These are phyloP conservation scores for Aspergillus cejpii DNA, from an alignment of 2,329 filamentous ascomycete species.

Conservation along the genomic window DNA sequence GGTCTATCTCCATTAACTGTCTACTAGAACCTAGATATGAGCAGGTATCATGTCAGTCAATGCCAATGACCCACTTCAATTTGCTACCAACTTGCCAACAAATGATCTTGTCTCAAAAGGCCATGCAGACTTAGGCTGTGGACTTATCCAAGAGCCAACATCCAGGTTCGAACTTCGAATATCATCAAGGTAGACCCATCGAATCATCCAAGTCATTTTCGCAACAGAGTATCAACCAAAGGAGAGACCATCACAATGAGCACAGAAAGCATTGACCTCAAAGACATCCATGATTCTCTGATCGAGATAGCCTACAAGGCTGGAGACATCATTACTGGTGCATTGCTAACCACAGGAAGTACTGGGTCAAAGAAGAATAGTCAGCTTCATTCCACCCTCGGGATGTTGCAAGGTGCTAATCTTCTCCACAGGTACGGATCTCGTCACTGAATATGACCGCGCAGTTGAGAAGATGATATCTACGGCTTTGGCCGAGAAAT, in stretches of 20 bases:
- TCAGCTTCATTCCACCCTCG: slow-evolving; percentile 15
- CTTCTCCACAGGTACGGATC: slow-evolving; percentile 47
- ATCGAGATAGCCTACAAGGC: slow-evolving; percentile 37
- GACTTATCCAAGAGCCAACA: too few relatives aligned
- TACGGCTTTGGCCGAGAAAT: slow-evolving; percentile 44
- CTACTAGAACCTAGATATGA: too few relatives aligned
- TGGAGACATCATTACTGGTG: slow-evolving; percentile 39
- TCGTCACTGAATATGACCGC: slow-evolving; percentile 59
- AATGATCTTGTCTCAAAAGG: too few relatives aligned
- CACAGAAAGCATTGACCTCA: slow-evolving; percentile 17
- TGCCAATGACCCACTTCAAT: too few relatives aligned
- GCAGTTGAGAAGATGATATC: slow-evolving; percentile 56
- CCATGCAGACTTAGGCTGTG: too few relatives aligned
- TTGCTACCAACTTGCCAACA: too few relatives aligned
- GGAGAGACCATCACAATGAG: background rate
- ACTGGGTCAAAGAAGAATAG: slow-evolving; percentile 45
- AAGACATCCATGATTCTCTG: slow-evolving; percentile 41
- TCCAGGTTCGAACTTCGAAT: too few relatives aligned
- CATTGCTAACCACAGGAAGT: slow-evolving; percentile 34
- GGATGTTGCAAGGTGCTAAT: background rate
- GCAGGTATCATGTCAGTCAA: too few relatives aligned
- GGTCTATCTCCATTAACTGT: too few relatives aligned
- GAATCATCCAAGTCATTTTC: background rate
- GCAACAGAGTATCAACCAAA: background rate
- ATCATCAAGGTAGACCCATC: too few relatives aligned